Conservation (phyloP, 768 basidiomycete species). For the Psilocybe sp. region DNA sequence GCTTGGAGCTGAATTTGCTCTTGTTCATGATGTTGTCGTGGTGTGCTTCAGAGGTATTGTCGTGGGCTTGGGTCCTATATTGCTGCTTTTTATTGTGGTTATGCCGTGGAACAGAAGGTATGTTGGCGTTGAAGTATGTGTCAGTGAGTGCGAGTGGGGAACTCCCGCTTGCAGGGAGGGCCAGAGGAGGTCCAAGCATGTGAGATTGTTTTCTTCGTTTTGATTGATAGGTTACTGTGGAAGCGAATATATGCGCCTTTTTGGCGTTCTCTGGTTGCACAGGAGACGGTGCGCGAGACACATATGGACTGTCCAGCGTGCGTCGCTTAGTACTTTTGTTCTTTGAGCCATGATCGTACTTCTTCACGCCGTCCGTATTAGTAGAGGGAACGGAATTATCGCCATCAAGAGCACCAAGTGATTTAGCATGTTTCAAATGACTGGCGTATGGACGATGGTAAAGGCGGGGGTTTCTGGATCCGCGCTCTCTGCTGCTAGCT, state of each 20-base stretch:
- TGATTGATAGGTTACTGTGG: background rate
- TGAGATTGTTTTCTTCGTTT: background rate
- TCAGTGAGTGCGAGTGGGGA: too few species aligned
- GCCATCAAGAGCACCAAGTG: slow-evolving; percentile 4
- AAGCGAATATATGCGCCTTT: slow-evolving; percentile 4
- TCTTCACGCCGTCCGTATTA: slow-evolving; percentile 1
- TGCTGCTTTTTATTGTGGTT: background rate
- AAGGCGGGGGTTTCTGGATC: background rate
- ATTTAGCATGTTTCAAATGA: slow-evolving; percentile 8
- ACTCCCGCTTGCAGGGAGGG: too few species aligned
- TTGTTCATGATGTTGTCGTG: background rate
- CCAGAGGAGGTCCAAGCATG: too few species aligned
- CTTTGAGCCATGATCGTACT: background rate
- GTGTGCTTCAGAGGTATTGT: slow-evolving; percentile 1
- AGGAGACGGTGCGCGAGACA: slow-evolving; percentile 23
- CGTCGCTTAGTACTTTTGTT: background rate
- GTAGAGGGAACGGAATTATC: background rate
- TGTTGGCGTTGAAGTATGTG: too few species aligned
- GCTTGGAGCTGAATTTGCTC: background rate
- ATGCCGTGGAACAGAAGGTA: too few species aligned
- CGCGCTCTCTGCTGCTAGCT: slow-evolving; percentile 3
- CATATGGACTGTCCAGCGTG: slow-evolving; percentile 24
- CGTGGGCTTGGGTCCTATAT: background rate
- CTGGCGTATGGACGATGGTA: background rate
- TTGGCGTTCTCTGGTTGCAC: background rate